A percentile compares a stretch with the other conserved stretches of the same genome.
phyloP scores from a whole-genome alignment of 768 basidiomycete species.

The Hericium rajendrae region DNA sequence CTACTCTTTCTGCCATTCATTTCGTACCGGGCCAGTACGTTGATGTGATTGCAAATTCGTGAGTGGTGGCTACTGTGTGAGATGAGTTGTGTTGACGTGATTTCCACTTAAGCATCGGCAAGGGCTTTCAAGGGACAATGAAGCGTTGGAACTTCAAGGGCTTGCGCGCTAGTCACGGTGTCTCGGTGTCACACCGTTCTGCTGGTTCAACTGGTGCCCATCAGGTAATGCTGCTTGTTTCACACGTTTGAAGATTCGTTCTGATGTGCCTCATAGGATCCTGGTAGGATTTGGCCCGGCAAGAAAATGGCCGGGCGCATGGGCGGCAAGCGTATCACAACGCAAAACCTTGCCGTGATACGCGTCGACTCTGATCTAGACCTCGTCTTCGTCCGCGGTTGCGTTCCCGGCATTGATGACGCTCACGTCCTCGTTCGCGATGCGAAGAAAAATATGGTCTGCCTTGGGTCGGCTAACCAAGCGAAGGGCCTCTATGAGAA shows the following conservation, averaged over 20 bases:
- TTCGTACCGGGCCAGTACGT: conserved; percentile 97
- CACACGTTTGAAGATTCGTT: neutral
- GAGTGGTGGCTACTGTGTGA: conserved; percentile 23
- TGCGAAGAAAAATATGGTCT: conserved; percentile 79
- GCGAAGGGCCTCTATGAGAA: conserved; percentile 67
- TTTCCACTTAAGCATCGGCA: conserved; percentile 62
- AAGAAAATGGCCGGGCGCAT: conserved; percentile 98
- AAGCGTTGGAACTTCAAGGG: conserved; percentile 93
- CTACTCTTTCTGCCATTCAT: conserved; percentile 82
- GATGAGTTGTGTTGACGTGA: neutral
- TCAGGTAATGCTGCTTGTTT: conserved; percentile 38
- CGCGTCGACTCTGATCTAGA: conserved; percentile 82
- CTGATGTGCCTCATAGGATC: conserved; percentile 50
- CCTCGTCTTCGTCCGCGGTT: conserved; percentile 86
- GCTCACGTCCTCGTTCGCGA: conserved; percentile 81
- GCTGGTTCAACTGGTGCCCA: conserved; percentile 91
- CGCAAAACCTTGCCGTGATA: conserved; percentile 82
- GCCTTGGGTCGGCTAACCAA: conserved; percentile 51
- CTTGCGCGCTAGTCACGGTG: conserved; percentile 89
- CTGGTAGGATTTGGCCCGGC: conserved; percentile 91
- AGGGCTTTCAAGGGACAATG: conserved; percentile 96
- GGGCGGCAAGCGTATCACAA: conserved; percentile 74
- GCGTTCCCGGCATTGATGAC: conserved; percentile 83
- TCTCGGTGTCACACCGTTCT: conserved; percentile 87
- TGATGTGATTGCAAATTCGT: conserved; percentile 89